Conservation (phyloP, 495 filamentous ascomycete species). For the Penicillium pancosmium region DNA sequence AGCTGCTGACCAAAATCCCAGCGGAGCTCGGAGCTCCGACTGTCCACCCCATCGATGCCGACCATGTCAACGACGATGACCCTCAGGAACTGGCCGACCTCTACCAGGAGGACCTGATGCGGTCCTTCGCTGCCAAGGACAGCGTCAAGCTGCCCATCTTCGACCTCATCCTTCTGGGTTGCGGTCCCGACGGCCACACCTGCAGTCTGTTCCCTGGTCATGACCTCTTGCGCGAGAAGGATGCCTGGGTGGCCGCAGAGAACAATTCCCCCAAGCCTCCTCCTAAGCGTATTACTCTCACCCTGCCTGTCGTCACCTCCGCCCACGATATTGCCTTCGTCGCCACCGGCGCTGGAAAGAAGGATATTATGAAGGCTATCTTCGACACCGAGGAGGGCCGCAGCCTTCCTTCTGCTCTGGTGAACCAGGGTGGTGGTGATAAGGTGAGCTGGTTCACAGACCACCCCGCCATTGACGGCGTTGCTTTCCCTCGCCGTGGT, state of each 20-base stretch:
- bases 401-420: constrained; percentile 78
- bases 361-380: constrained; percentile 87
- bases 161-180: constrained; percentile 88
- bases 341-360: constrained; percentile 85
- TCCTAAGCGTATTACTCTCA: constrained; percentile 85
- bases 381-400: constrained; percentile 78
- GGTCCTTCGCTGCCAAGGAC: constrained; percentile 79
- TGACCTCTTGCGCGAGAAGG: constrained; percentile 79
- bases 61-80: constrained; percentile 76
- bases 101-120: constrained; percentile 89
- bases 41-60: constrained; percentile 76
- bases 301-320: constrained; percentile 84
- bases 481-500: constrained; percentile 74
- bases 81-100: constrained; percentile 89
- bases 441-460: constrained; percentile 97
- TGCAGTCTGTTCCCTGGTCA: constrained; percentile 95
- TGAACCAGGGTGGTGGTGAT: constrained; percentile 80
- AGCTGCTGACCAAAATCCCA: constrained; percentile 87
- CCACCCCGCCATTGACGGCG: constrained; percentile 75
- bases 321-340: constrained; percentile 86
- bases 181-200: constrained; percentile 94
- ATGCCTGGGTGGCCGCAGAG: constrained; percentile 90
- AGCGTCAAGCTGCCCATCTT: constrained; percentile 91
- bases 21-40: constrained; percentile 61
- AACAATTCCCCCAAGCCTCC: constrained; percentile 95